Base-by-base conservation (phyloP, 345 rosid species). In the Brassica juncea region DNA sequence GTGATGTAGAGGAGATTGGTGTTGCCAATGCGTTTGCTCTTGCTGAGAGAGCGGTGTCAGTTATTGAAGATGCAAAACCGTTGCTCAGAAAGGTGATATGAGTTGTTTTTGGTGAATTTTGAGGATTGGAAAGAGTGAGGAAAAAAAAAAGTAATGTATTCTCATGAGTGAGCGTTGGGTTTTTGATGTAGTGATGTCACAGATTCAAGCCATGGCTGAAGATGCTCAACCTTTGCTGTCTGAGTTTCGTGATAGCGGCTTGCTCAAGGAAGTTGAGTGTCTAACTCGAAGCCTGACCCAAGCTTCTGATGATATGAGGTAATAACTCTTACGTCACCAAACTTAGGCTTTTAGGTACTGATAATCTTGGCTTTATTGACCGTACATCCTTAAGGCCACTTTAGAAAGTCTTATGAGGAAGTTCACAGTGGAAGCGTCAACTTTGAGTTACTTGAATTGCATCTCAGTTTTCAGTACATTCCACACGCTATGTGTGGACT, bases 191-290 rank as follows among this genome's bases (percentile, higher is more conserved):
- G 88, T 90, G 84, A 88, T 88, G 80, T 93, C 90, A 83, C 99
- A 93, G 97, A 90, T 96, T 57, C 82, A 93, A 86, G 97, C 92
- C 88, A 93, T 95, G 94, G 88, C 99, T 64, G 97, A 89, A 86
- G 99, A 93, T 87, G 85, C 93, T 72, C 94, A 93, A 85, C 99
- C 97, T 83, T 88, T 93, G 83, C 87, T 95, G 23, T 66, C 97
- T 16, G 98, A 90, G 83, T 81, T 93, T 84, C 91, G 89, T 76
- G 87, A 93, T 59, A 88, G 91, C 23, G 94, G 91, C 81, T 84
- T 95, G 83, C 91, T 95, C 67, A 93, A 91, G 84, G 98, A 95
- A 78, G 90, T 93, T 81, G 94, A 95, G 80, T 58, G 64, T 79
- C 88, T 95, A 72, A 91, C 98, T 47, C 87, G 87, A 86, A 93